Evolutionary conservation across 768 basidiomycete genomes (phyloP).

Genomic region (Suillus subluteus): DNA sequence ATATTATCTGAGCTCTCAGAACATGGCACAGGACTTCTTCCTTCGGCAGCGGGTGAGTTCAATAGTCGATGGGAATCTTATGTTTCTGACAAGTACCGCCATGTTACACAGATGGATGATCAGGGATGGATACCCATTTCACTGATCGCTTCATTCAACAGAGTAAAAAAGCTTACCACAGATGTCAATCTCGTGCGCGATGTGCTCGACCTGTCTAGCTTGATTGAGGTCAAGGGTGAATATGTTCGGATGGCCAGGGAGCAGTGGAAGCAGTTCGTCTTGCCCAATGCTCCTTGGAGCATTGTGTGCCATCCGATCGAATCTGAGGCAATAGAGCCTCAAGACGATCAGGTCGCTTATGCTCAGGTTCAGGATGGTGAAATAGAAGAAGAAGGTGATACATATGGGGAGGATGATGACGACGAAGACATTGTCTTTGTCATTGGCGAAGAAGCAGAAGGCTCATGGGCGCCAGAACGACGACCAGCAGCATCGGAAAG

Average conservation of each 20-base stretch:
- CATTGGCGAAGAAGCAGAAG: constrained; percentile 52
- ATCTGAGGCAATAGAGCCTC: constrained; percentile 6
- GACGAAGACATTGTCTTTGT: constrained; percentile 83
- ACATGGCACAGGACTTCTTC: constrained; percentile 86
- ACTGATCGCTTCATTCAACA: constrained; percentile 86
- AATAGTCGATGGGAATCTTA: not conserved
- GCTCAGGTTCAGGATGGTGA: constrained; percentile 19
- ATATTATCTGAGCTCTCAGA: constrained; percentile 91
- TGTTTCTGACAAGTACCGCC: constrained; percentile 7
- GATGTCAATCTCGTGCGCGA: constrained; percentile 67
- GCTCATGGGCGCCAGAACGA: constrained; percentile 40
- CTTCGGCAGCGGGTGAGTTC: constrained; percentile 72
- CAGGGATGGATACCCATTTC: constrained; percentile 85
- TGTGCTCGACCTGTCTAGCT: constrained; percentile 63
- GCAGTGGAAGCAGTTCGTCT: constrained; percentile 62
- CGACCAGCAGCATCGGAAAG: not conserved
- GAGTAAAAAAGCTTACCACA: constrained; percentile 68
- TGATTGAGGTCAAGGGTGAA: constrained; percentile 71
- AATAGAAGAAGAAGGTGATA: constrained; percentile 33
- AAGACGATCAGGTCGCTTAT: not conserved
- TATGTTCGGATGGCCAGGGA: constrained; percentile 67
- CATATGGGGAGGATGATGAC: constrained; percentile 59
- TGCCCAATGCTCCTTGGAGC: constrained; percentile 61
- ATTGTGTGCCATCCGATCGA: constrained; percentile 22
- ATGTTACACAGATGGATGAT: constrained; percentile 75